A percentile compares a stretch with the other conserved stretches of the same genome.
These are phyloP conservation scores for Mucor racemosus DNA, from an alignment of 371 early-diverging fungal genomes.

Conservation along the genomic window DNA sequence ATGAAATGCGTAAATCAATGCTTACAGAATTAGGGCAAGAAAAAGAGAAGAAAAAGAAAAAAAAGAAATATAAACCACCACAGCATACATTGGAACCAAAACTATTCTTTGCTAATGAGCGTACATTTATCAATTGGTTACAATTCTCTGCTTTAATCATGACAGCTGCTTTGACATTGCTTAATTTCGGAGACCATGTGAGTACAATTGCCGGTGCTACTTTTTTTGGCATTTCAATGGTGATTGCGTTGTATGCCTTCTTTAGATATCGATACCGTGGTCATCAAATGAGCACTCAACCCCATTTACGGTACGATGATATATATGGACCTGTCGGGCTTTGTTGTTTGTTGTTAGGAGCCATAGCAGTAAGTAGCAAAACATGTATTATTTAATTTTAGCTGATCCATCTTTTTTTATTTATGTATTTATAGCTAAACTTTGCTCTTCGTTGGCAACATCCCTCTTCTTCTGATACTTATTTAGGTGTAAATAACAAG, in stretches of 20 bases:
- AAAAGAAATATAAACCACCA: constrained; percentile 21
- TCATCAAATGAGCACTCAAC: constrained; percentile 38
- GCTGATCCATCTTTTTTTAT: background rate
- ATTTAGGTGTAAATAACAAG: constrained; percentile 23
- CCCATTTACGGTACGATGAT: constrained; percentile 42
- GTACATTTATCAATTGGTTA: constrained; percentile 90
- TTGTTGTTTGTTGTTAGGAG: constrained; percentile 34
- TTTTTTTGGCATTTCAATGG: constrained; percentile 37
- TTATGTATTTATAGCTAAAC: constrained; percentile 27
- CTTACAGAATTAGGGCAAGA: constrained; percentile 15
- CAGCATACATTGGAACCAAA: constrained; percentile 38
- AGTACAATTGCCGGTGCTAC: constrained; percentile 38
- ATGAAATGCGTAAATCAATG: background rate
- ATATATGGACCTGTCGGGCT: constrained; percentile 44
- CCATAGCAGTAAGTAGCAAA: constrained; percentile 24
- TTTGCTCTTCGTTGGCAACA: constrained; percentile 25
- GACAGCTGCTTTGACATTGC: constrained; percentile 68
- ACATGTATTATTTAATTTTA: background rate
- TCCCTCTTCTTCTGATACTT: constrained; percentile 11
- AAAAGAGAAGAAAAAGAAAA: constrained; percentile 29
- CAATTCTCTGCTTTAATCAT: constrained; percentile 73
- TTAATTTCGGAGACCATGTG: constrained; percentile 72
- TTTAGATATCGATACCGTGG: constrained; percentile 40
- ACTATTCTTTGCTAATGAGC: constrained; percentile 92
- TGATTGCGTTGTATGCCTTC: constrained; percentile 40